Evolutionary conservation across 1,284 basidiomycete species (phyloP).

Genomic region (Xerocomus nothofagi): DNA sequence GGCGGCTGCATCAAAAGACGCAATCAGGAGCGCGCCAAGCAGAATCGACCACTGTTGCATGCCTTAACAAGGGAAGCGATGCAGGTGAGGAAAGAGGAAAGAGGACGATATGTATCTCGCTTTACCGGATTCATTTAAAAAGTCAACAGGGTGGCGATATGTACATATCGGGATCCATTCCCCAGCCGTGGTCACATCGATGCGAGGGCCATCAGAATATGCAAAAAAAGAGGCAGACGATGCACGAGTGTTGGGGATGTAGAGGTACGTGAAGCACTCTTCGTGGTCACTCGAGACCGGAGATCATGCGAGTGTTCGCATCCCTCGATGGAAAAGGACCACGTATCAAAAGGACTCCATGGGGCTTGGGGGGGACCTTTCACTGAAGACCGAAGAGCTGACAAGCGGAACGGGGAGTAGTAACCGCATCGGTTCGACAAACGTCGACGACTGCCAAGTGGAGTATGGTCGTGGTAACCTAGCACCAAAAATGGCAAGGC

Average conservation of each 20-base stretch:
- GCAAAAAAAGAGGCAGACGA: background rate
- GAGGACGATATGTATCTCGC: background rate
- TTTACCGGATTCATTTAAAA: conserved; percentile 13
- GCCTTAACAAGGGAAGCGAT: background rate
- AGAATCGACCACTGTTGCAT: conserved; percentile 13
- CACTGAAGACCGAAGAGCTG: background rate
- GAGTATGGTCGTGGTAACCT: background rate
- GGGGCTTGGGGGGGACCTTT: background rate
- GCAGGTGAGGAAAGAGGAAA: background rate
- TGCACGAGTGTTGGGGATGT: background rate
- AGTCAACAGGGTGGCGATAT: conserved; percentile 3
- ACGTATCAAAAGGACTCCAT: background rate
- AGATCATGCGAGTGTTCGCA: background rate
- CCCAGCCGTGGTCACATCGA: background rate
- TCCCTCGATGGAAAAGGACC: background rate
- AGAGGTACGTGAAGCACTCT: background rate
- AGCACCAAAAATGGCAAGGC: background rate
- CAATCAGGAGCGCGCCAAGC: conserved; percentile 3
- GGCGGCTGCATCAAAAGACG: conserved; percentile 6
- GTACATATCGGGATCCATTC: background rate
- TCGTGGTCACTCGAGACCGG: background rate
- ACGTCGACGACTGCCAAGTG: background rate
- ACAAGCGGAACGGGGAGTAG: background rate
- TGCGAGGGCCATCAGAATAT: background rate
- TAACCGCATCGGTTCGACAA: background rate